Evolutionary conservation across 805 yeast genomes (phyloP).

Genomic region (Yamadazyma scolyti): DNA sequence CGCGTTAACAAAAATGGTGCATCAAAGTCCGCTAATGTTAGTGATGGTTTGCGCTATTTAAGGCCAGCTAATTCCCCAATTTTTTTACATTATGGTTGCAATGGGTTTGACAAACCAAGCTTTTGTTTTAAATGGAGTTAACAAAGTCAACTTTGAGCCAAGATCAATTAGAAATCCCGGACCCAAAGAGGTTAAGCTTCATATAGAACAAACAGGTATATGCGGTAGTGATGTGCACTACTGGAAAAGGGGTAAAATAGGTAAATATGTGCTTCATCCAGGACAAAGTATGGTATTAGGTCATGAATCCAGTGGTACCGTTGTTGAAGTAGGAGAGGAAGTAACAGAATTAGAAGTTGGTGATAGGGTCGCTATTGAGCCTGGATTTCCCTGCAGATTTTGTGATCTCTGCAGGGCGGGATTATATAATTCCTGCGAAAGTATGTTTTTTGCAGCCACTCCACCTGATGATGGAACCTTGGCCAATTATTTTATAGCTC

Average conservation of each 20-base stretch:
- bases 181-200: slow-evolving; percentile 18
- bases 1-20: too few species aligned
- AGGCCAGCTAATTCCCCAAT: too few species aligned
- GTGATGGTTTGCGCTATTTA: too few species aligned
- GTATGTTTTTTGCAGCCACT: slow-evolving; percentile 17
- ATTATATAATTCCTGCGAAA: slow-evolving; percentile 16
- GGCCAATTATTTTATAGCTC: slow-evolving; percentile 14
- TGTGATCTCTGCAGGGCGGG: slow-evolving; percentile 19
- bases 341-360: slow-evolving; percentile 44
- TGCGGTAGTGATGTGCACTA: slow-evolving; percentile 22
- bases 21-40: slow-evolving; percentile 7
- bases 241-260: slow-evolving; percentile 19
- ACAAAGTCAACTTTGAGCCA: slow-evolving; percentile 12
- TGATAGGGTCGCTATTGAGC: slow-evolving; percentile 50
- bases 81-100: too few species aligned
- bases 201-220: slow-evolving; percentile 18
- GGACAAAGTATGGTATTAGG: slow-evolving; percentile 34
- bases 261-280: slow-evolving; percentile 28
- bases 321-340: slow-evolving; percentile 46
- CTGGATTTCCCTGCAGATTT: slow-evolving; percentile 49
- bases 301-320: slow-evolving; percentile 45
- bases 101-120: slow-evolving; percentile 14
- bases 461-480: slow-evolving; percentile 19
- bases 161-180: slow-evolving; percentile 11
- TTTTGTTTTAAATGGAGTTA: slow-evolving; percentile 13